Conservation (phyloP, 2,329 filamentous ascomycete species). For the Geosmithia flava region DNA sequence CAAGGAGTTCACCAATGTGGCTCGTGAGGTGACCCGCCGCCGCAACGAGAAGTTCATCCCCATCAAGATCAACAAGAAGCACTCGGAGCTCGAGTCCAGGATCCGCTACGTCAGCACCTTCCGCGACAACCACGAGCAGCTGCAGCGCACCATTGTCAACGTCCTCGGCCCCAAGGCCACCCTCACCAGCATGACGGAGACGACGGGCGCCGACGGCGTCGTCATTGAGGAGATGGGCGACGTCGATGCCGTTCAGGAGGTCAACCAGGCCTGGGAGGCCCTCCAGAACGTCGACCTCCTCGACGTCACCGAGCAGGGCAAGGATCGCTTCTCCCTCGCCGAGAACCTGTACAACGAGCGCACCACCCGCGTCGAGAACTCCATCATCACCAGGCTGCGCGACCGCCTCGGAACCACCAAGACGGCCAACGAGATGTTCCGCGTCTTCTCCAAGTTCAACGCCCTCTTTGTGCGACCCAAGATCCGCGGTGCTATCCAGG, state of each 20-base stretch:
- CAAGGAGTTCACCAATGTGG: slow-evolving; percentile 96
- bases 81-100: slow-evolving; percentile 78
- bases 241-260: slow-evolving; percentile 92
- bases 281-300: slow-evolving; percentile 91
- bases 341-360: slow-evolving; percentile 96
- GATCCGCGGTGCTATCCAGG: slow-evolving; percentile 92
- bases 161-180: slow-evolving; percentile 72
- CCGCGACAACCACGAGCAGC: slow-evolving; percentile 91
- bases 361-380: slow-evolving; percentile 94
- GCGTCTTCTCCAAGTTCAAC: slow-evolving; percentile 99
- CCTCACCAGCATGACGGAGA: slow-evolving; percentile 39
- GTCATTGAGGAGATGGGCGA: slow-evolving; percentile 92
- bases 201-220: slow-evolving; percentile 44
- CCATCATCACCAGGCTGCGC: slow-evolving; percentile 87
- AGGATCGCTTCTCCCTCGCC: slow-evolving; percentile 81
- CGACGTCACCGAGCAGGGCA: slow-evolving; percentile 82
- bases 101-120: slow-evolving; percentile 92
- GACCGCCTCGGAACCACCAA: slow-evolving; percentile 91
- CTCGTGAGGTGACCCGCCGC: slow-evolving; percentile 84
- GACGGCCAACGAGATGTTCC: slow-evolving; percentile 98
- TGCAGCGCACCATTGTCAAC: slow-evolving; percentile 91
- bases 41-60: slow-evolving; percentile 97
- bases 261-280: slow-evolving; percentile 86
- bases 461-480: slow-evolving; percentile 97
- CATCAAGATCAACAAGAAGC: slow-evolving; percentile 86